Percentiles rank a stretch among this genome's conserved stretches.
Evolutionary conservation across 345 rosid genomes (phyloP).

Genomic region (Melaleuca quinquenervia): DNA sequence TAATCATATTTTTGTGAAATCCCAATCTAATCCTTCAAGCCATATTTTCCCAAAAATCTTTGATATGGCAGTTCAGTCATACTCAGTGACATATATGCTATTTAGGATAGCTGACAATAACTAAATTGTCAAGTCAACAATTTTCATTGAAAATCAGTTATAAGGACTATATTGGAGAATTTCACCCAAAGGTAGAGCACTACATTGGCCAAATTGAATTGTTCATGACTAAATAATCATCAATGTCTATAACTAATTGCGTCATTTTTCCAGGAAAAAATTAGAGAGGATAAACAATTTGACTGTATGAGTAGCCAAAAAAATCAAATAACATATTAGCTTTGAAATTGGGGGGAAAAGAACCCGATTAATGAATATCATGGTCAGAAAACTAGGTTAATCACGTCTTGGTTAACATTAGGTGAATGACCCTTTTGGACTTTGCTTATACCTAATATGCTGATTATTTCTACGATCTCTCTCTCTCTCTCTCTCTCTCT

Average conservation of each 20-base stretch:
- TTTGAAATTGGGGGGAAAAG: not conserved
- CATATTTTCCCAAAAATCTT: fast-evolving
- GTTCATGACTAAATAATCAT: not conserved
- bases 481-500: no score
- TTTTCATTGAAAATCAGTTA: not conserved
- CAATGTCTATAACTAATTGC: fast-evolving
- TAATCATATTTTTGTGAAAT: not conserved
- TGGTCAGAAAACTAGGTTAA: not conserved
- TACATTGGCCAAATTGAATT: not conserved
- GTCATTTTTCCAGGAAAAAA: not conserved
- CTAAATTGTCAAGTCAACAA: not conserved
- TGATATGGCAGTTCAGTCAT: no score
- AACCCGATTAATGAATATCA: not conserved
- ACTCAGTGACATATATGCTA: not conserved
- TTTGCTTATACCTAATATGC: not conserved
- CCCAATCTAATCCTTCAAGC: not conserved
- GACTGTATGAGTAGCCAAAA: not conserved
- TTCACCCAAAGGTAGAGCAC: not conserved
- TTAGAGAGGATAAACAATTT: not conserved
- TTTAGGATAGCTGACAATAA: fast-evolving
- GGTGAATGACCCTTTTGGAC: not conserved
- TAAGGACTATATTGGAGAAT: not conserved
- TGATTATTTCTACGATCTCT: not conserved
- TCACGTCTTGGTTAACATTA: not conserved
- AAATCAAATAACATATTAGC: not conserved